phyloP scores from a whole-genome alignment of 176 grass and related monocot genomes.

The Ensete ventricosum region DNA sequence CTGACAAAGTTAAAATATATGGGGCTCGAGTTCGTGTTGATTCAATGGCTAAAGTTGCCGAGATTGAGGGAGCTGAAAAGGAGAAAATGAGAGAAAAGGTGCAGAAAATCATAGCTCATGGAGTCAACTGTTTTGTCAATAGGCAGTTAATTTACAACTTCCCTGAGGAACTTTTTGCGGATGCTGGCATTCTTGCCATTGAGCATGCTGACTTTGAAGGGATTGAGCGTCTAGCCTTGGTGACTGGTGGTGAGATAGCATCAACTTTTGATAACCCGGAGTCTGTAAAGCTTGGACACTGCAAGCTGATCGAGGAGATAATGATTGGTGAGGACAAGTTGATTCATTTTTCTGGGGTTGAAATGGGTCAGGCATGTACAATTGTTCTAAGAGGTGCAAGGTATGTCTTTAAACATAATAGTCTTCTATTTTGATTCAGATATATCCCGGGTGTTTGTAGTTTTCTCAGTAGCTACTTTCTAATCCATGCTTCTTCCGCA shows the following conservation, averaged over 20 bases:
- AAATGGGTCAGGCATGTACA: slow-evolving; percentile 87
- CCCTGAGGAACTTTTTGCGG: slow-evolving; percentile 89
- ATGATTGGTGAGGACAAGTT: slow-evolving; percentile 96
- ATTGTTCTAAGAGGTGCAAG: slow-evolving; percentile 90
- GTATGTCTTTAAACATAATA: slow-evolving; percentile 22
- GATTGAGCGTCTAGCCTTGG: slow-evolving; percentile 75
- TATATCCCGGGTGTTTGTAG: too few species aligned
- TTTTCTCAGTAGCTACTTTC: background rate
- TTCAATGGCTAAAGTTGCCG: slow-evolving; percentile 81
- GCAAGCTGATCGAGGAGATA: slow-evolving; percentile 94
- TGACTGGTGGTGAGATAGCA: slow-evolving; percentile 89
- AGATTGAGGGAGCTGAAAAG: slow-evolving; percentile 88
- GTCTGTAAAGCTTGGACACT: slow-evolving; percentile 87
- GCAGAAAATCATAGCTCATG: slow-evolving; percentile 79
- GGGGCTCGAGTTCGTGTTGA: slow-evolving; percentile 88
- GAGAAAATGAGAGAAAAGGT: slow-evolving; percentile 98
- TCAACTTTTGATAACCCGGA: slow-evolving; percentile 95
- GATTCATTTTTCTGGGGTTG: slow-evolving; percentile 80
- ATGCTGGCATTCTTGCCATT: slow-evolving; percentile 80
- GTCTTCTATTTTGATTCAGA: background rate
- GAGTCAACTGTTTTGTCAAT: slow-evolving; percentile 91
- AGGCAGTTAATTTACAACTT: slow-evolving; percentile 95
- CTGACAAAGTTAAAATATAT: slow-evolving; percentile 98
- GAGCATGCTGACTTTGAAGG: slow-evolving; percentile 98
- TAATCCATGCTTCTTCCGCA: background rate